These are phyloP conservation scores for Vigna hirtella DNA, from an alignment of 306 rosid species.

Conservation along the genomic window DNA sequence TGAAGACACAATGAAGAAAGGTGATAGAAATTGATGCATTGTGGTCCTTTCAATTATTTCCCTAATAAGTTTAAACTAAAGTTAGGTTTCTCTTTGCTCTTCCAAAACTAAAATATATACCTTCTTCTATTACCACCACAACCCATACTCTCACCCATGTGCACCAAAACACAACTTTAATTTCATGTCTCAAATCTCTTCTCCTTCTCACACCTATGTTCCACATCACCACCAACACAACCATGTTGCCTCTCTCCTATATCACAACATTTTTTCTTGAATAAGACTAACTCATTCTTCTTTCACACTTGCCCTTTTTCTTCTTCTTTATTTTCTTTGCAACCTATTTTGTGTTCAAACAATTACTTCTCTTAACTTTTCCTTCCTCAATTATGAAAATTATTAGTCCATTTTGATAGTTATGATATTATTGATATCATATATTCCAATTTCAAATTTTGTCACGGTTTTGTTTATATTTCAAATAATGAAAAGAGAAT, in stretches of 20 bases:
- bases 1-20: constrained; percentile 28
- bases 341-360: no score
- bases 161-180: constrained; percentile 5
- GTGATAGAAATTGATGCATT: constrained; percentile 47
- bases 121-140: constrained; percentile 19
- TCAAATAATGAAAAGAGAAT: no score
- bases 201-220: not conserved
- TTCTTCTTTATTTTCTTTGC: not conserved
- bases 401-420: no score
- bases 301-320: not conserved
- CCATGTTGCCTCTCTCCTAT: not conserved
- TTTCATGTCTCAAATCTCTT: constrained; percentile 4
- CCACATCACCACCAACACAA: constrained; percentile 17
- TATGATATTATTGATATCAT: no score
- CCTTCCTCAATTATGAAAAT: no score
- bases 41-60: constrained; percentile 56
- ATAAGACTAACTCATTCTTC: constrained; percentile 35
- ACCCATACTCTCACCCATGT: constrained; percentile 34
- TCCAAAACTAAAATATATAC: constrained; percentile 25
- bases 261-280: constrained; percentile 9
- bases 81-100: constrained; percentile 3
- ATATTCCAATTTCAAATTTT: no score
- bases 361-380: no score
- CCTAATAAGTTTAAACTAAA: constrained; percentile 36
- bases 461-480: rapidly evolving